Base-by-base conservation (phyloP, 2,329 filamentous ascomycete species). In the Neurospora sp. region DNA sequence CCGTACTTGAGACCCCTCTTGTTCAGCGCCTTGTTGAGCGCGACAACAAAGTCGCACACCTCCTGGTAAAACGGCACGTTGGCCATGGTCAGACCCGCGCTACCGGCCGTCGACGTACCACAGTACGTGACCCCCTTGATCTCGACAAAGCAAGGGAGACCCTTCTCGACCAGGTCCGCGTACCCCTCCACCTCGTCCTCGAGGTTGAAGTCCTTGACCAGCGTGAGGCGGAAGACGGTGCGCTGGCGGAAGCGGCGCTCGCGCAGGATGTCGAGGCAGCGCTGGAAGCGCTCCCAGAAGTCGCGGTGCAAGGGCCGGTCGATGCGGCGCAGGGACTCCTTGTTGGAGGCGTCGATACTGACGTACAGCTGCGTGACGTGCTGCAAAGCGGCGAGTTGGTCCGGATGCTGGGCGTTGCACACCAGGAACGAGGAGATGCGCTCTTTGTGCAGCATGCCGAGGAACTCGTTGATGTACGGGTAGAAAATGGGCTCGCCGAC, bases 401-500 rank as follows among this genome's bases (percentile, higher is more conserved):
- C 93, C 0, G 95, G 96, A 77, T 98, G 95, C 80, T 98, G 96
- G 0, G 95, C 95, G 77, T 98, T 98, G 84, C 95, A 98, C 70
- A 99, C 96, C 0, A 98, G 84, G 82, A 98, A 99, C 39, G 91
- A 96, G 3, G 92, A 97, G 74, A 98, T 97, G 75, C 89, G 90
- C 79, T 97, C 92, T 12, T 80, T 83, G 81, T 98, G 95, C 73
- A 99, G 85, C 84, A 98, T 87, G 11, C 83, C 86, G 0, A 96
- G 84, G 77, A 98, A 94, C 77, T 94, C 91, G 80, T 99, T 97
- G 84, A 98, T 98, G 77, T 97, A 90, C 10, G 96, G 96, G 80
- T 98, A 98, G 82, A 98, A 98, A 75, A 97, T 97, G n/a, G 95
- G 95, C 80, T 99, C 95, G 74, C 96, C 95, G 28, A 99, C 96